Base-by-base conservation (phyloP, 2,329 filamentous ascomycete genomes). In the Fusarium dimerum region DNA sequence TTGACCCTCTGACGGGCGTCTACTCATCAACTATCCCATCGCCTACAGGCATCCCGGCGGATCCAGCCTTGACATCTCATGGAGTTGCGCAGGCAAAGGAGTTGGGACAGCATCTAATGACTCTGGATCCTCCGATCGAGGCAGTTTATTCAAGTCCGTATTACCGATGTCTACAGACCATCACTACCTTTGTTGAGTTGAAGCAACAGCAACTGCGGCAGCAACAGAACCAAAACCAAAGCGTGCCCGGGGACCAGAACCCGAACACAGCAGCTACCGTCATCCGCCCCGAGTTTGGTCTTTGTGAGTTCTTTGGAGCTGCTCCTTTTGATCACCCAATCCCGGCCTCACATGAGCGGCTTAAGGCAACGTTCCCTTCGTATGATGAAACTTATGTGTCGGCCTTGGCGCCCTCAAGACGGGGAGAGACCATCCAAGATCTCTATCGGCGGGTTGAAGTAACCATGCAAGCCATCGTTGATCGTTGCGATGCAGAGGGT, bases 231-330 rank as follows among this genome's bases (percentile, higher is more conserved):
- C 20, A 26, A 26, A n/a, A n/a, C 2, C 46, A 51, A 52, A 62
- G 30, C 17, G 51, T 52, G 36, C 18, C 44, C 39, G 34, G 18
- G 16, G 39, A 2, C n/a, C 40, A 43, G 40, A 60, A 46, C 43
- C 51, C 52, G 56, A 26, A 26, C 20, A 26, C 20, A 26, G 57
- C 62, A 40, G 59, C 67, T 26, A 61, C 72, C 51, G 71, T 66
- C 39, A 79, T 86, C 55, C 77, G 80, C 36, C 79, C 78, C 44
- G 84, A 87, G 62, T 73, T 76, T 50, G 83, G 82, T 12, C 64
- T 86, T 39, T 87, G 90, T 55, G 94, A 99, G 76, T 97, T 94
- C 88, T 97, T 94, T 70, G 94, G 94, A 26, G 80, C 84, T 44
- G 91, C 92, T 15, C 85, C 85, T 54, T 97, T 96, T 71, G 81